A percentile compares a stretch with the other conserved stretches of the same genome.
phyloP scores from a whole-genome alignment of 352 stramenopile species.

The Pythium periplocum region DNA sequence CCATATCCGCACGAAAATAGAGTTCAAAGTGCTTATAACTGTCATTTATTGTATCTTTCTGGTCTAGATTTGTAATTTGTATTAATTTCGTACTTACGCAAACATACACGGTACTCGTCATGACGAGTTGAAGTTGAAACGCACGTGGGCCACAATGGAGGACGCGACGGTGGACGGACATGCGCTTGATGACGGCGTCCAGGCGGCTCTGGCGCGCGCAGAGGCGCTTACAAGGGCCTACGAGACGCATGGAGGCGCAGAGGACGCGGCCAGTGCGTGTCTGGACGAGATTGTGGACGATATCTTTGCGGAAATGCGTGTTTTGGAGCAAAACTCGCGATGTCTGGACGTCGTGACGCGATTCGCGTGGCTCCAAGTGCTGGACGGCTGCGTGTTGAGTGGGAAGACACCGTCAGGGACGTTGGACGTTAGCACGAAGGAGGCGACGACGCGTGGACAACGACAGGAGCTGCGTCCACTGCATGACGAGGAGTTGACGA shows the following conservation, averaged over 20 bases:
- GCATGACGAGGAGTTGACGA: background rate
- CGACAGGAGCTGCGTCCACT: too few species aligned
- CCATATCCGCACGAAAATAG: too few species aligned
- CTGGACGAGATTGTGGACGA: slow-evolving; percentile 27
- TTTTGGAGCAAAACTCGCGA: slow-evolving; percentile 23
- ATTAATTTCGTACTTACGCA: too few species aligned
- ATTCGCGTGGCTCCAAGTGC: slow-evolving; percentile 19
- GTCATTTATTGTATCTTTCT: too few species aligned
- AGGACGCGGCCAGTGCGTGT: slow-evolving; percentile 28
- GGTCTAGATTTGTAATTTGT: too few species aligned
- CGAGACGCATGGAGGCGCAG: slow-evolving; percentile 22
- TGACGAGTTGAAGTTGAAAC: slow-evolving; percentile 6
- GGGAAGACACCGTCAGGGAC: slow-evolving; percentile 22
- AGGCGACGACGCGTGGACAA: background rate
- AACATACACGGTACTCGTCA: too few species aligned
- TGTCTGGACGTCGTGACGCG: slow-evolving; percentile 19
- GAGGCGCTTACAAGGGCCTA: background rate
- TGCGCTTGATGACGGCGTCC: background rate
- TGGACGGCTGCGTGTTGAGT: slow-evolving; percentile 15
- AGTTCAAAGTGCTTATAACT: too few species aligned
- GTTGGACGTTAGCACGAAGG: background rate
- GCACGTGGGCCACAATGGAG: slow-evolving; percentile 1
- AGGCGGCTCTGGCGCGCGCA: too few species aligned
- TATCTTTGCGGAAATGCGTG: slow-evolving; percentile 47
- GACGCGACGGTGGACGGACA: slow-evolving; percentile 5